Conservation (phyloP, 139 green algal genomes). For the Microglena sp. region DNA sequence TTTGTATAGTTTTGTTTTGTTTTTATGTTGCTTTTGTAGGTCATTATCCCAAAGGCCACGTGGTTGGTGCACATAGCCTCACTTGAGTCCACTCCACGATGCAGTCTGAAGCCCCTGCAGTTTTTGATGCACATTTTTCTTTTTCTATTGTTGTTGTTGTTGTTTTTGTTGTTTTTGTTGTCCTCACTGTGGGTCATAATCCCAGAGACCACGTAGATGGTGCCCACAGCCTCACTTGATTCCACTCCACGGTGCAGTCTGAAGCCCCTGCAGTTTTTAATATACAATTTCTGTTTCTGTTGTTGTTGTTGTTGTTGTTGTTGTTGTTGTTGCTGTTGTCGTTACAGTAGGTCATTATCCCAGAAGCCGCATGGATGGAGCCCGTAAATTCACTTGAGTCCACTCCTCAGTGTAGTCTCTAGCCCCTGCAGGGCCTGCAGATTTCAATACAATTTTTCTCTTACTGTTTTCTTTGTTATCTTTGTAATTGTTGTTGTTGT, state of each 20-base stretch:
- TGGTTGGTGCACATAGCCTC: conserved; percentile 27
- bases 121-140: no score
- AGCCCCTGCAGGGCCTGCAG: conserved; percentile 24
- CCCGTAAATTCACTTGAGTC: conserved; percentile 24
- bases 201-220: conserved; percentile 32
- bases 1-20: no score
- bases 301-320: no score
- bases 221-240: conserved; percentile 20
- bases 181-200: conserved; percentile 41
- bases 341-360: conserved; percentile 40
- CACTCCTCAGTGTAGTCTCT: conserved; percentile 33
- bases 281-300: no score
- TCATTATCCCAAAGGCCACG: conserved; percentile 31
- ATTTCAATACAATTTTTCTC: no score
- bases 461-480: no score
- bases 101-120: conserved; percentile 31
- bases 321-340: no score
- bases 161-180: no score
- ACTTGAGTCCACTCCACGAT: conserved; percentile 30
- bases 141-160: no score
- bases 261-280: conserved; percentile 26
- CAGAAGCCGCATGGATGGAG: conserved; percentile 31
- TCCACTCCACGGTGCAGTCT: conserved; percentile 34
- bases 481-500: conserved; percentile 40
- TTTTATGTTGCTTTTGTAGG: no score